Conservation (phyloP, 2,329 filamentous ascomycete species). For the Calonectria ilicicola region DNA sequence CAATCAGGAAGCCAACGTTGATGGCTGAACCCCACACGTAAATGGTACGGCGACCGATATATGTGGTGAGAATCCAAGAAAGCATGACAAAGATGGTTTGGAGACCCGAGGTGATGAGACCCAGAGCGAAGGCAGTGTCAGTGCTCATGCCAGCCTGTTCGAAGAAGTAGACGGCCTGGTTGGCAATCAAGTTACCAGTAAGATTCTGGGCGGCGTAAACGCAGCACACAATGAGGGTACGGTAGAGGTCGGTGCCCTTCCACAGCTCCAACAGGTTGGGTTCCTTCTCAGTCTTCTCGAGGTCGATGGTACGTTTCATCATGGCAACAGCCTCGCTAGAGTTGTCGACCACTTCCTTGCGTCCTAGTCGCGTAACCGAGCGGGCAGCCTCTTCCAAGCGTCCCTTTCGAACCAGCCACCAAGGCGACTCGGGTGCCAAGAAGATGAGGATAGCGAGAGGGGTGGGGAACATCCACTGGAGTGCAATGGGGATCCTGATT, state of each 20-base stretch:
- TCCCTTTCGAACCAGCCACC: constrained; percentile 66
- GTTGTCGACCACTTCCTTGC: constrained; percentile 33
- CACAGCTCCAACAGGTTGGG: constrained; percentile 64
- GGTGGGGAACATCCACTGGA: constrained; percentile 71
- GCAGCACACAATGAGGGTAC: constrained; percentile 67
- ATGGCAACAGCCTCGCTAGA: constrained; percentile 60
- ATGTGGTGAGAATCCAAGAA: constrained; percentile 75
- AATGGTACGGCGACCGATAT: constrained; percentile 72
- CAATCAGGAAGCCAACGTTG: constrained; percentile 66
- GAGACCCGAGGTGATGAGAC: constrained; percentile 74
- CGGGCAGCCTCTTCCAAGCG: constrained; percentile 55
- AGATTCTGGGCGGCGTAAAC: constrained; percentile 71
- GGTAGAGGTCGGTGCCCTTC: constrained; percentile 65
- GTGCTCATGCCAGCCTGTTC: constrained; percentile 67
- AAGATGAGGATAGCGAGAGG: constrained; percentile 65
- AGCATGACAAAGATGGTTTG: constrained; percentile 73
- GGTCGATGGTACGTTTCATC: constrained; percentile 67
- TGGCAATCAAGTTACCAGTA: constrained; percentile 71
- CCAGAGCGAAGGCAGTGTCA: constrained; percentile 69
- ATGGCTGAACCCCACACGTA: constrained; percentile 70
- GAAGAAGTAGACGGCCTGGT: constrained; percentile 72
- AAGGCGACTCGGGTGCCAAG: constrained; percentile 63
- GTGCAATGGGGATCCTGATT: constrained; percentile 62
- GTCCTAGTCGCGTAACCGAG: constrained; percentile 60
- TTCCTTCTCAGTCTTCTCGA: constrained; percentile 58